Percentiles rank a stretch among this genome's conserved stretches.
Conservation (phyloP, 441 rosid genomes). For the Omphalea diandra region DNA sequence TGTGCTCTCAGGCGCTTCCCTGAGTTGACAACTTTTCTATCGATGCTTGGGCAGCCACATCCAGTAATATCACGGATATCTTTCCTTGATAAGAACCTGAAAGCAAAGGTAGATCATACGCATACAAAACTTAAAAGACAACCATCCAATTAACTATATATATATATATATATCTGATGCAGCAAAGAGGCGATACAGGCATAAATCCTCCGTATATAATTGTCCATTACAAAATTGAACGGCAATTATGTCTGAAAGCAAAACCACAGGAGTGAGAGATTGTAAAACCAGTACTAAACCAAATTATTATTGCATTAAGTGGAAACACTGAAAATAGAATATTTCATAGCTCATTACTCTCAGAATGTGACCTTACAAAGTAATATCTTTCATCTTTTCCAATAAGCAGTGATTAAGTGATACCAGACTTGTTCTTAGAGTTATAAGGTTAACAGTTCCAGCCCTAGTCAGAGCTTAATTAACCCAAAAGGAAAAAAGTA, state of each 20-base stretch:
- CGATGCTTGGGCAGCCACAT: constrained; percentile 75
- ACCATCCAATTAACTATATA: not conserved
- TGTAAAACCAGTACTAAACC: not conserved
- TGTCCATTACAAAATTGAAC: not conserved
- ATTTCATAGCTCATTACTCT: not conserved
- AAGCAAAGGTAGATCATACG: constrained; percentile 11
- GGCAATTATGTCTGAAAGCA: not conserved
- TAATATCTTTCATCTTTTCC: no score
- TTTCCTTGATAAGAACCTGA: constrained; percentile 63
- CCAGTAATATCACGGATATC: constrained; percentile 55
- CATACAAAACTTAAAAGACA: not conserved
- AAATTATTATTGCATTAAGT: not conserved
- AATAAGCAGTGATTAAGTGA: no score
- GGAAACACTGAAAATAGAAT: no score
- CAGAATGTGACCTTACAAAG: not conserved
- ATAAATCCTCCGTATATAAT: not conserved
- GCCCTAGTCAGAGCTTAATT: no score
- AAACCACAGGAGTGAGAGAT: not conserved
- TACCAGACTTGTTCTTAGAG: no score
- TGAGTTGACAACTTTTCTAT: constrained; percentile 83
- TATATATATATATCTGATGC: not conserved
- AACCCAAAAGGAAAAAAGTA: no score
- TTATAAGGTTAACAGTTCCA: no score
- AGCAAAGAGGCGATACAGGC: not conserved
- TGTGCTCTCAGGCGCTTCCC: constrained; percentile 78